Percentiles rank a stretch among this genome's conserved stretches.
Evolutionary conservation across 305 asterid species (phyloP).

Genomic region (Rubia peregrina): DNA sequence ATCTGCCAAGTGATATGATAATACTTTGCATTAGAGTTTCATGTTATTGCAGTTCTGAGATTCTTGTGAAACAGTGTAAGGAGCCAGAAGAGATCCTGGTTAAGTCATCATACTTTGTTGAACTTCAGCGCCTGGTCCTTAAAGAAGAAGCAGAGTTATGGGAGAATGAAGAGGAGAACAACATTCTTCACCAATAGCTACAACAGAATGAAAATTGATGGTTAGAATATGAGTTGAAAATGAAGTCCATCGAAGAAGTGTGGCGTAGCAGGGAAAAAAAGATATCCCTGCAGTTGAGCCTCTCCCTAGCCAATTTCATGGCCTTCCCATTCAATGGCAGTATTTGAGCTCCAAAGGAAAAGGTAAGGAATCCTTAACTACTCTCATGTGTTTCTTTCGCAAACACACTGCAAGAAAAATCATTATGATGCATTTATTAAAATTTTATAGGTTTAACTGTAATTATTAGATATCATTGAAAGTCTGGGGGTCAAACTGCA

Average conservation of each 20-base stretch:
- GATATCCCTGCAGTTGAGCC: too few relatives aligned
- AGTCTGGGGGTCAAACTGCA: too few relatives aligned
- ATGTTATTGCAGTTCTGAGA: not conserved
- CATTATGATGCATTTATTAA: too few relatives aligned
- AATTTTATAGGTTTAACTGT: too few relatives aligned
- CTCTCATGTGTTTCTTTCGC: not conserved
- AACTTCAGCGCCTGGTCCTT: slow-evolving; percentile 83
- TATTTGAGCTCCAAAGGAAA: slow-evolving; percentile 78
- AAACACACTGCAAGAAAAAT: too few relatives aligned
- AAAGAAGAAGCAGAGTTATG: slow-evolving; percentile 80
- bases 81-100: slow-evolving; percentile 74
- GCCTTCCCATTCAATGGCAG: slow-evolving; percentile 89
- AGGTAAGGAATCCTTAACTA: slow-evolving; percentile 34
- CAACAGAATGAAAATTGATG: slow-evolving; percentile 91
- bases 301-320: too few relatives aligned
- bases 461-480: too few relatives aligned
- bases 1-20: not conserved
- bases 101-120: slow-evolving; percentile 75
- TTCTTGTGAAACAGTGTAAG: slow-evolving; percentile 39
- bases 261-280: slow-evolving; percentile 84
- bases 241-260: slow-evolving; percentile 97
- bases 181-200: slow-evolving; percentile 76
- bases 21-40: not conserved
- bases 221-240: slow-evolving; percentile 93
- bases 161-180: slow-evolving; percentile 90